Evolutionary conservation across 345 rosid species (phyloP).

Genomic region (Arabis hirsuta): DNA sequence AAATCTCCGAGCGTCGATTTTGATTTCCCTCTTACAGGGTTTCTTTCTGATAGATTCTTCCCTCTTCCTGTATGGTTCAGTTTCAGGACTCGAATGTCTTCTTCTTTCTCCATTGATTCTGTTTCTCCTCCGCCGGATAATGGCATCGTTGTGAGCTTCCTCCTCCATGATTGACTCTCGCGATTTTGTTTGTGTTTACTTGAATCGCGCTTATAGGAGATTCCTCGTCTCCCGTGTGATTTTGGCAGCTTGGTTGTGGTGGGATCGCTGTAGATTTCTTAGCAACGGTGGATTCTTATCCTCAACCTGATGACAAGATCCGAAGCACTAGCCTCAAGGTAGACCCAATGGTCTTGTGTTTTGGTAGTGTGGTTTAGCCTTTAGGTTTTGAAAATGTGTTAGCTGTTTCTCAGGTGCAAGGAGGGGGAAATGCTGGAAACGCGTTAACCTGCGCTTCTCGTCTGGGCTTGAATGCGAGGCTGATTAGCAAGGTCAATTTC

Average conservation of each 20-base stretch:
- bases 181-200: neutral
- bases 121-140: conserved; percentile 32
- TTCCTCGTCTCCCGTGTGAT: conserved; percentile 22
- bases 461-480: conserved; percentile 61
- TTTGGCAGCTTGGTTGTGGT: conserved; percentile 76
- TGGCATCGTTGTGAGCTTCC: conserved; percentile 42
- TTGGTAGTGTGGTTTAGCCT: neutral
- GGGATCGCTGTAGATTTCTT: conserved; percentile 62
- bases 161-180: conserved; percentile 20
- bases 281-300: conserved; percentile 76
- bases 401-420: conserved; percentile 54
- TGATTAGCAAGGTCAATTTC: conserved; percentile 57
- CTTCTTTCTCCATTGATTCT: conserved; percentile 33
- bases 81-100: conserved; percentile 62
- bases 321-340: conserved; percentile 80
- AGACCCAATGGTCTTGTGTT: neutral
- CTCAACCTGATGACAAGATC: conserved; percentile 89
- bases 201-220: conserved; percentile 6
- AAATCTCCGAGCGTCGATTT: neutral
- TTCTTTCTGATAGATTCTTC: neutral
- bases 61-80: neutral
- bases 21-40: neutral
- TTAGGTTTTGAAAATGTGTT: neutral
- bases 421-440: conserved; percentile 81
- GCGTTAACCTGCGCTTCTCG: conserved; percentile 69